Evolutionary conservation across 2,329 filamentous ascomycete species (phyloP), one percentile per base, ranked within the genome.

Genomic region (Nigrospora oryzae): DNA sequence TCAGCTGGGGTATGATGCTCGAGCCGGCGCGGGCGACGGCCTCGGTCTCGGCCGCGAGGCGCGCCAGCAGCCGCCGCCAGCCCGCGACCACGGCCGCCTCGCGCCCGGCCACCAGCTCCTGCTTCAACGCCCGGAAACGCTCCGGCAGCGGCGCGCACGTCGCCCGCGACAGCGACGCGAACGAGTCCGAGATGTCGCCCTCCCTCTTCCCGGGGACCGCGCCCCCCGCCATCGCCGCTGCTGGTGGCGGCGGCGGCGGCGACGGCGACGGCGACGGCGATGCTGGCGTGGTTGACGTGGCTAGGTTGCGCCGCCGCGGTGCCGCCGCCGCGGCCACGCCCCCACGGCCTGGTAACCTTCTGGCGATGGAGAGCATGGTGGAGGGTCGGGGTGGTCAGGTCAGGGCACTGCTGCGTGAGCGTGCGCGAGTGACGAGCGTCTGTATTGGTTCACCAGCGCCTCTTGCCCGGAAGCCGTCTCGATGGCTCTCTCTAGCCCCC

Each of bases 131-230:
- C 8, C 77, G 69, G 53, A 77, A 84, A 0, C 75, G 66, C 46
- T 72, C 64, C 0, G 79, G 78, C 0, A 84, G 64, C 0, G 74
- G 69, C 11, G 62, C 55, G 5, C 63, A 55, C 8, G 63, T 54
- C 2, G 56, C 56, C 0, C 75, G 75, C 0, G 77, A 78, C 2
- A 84, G 63, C 0, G 79, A 83, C 0, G 73, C 71, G 46, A 84
- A 84, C 1, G 77, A 65, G 42, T 79, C 77, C 0, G 79, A 79
- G 32, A 84, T 83, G 50, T 82, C 73, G 3, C 80, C 80, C 51
- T 79, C 75, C 35, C 73, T 69, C 52, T 79, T 80, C 11, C 37
- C 46, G 5, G 35, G 14, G 11, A 23, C 38, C 3, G 38, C 36
- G 16, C 14, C 23, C 14, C 19, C 23, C 11, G 38, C 28, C 38